Conservation (phyloP, 2,329 filamentous ascomycete genomes). For the Apiospora aurea region DNA sequence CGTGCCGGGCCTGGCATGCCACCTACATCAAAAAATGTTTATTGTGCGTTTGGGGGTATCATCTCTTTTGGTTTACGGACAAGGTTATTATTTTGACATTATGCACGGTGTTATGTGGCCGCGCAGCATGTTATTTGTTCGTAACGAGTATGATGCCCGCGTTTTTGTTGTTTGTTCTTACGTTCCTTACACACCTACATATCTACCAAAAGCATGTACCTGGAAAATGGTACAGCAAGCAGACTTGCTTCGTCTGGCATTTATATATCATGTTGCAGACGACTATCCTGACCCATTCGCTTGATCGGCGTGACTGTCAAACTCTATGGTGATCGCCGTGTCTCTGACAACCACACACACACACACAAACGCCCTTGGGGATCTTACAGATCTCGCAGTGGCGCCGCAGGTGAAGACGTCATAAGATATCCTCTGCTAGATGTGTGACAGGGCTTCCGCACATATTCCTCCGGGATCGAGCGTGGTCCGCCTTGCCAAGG, state of each 20-base stretch:
- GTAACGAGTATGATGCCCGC: conserved; percentile 8
- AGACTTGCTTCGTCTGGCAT: not conserved
- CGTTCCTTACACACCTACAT: not conserved
- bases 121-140: conserved; percentile 8
- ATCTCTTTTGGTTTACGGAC: not conserved
- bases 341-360: too few relatives aligned
- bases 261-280: not conserved
- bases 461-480: not conserved
- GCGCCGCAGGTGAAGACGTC: not conserved
- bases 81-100: conserved; percentile 8
- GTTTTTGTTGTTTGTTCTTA: conserved; percentile 13
- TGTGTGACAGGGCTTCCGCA: not conserved
- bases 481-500: not conserved
- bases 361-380: too few relatives aligned
- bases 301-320: not conserved
- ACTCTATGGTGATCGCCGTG: too few relatives aligned
- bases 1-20: not conserved
- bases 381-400: too few relatives aligned
- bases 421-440: not conserved
- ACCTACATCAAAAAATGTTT: not conserved
- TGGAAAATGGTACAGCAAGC: not conserved
- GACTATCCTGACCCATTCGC: not conserved
- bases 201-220: not conserved
- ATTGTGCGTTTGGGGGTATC: conserved; percentile 8
- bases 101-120: conserved; percentile 19